These are phyloP conservation scores for Sporobolomyces phaffii DNA, from an alignment of 768 basidiomycete species.

Conservation along the genomic window DNA sequence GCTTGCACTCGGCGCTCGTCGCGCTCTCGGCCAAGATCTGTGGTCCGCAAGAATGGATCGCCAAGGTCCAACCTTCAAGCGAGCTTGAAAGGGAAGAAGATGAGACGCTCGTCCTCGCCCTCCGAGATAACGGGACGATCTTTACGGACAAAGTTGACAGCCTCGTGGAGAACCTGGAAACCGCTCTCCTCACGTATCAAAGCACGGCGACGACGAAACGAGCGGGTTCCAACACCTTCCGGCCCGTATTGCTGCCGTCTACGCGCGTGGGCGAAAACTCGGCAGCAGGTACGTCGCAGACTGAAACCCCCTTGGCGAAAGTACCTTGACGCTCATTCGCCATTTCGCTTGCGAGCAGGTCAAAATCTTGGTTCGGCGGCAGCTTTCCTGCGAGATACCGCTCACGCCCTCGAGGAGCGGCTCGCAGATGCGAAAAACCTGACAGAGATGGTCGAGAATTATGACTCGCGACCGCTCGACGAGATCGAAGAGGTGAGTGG, in stretches of 20 bases:
- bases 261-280: conserved; percentile 18
- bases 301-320: no score
- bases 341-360: conserved; percentile 1
- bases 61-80: conserved; percentile 58
- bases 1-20: conserved; percentile 72
- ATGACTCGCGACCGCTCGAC: conserved; percentile 63
- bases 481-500: conserved; percentile 60
- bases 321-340: no score
- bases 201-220: conserved; percentile 35
- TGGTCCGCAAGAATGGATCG: conserved; percentile 57
- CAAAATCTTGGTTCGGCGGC: conserved; percentile 53
- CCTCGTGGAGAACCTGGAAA: conserved; percentile 36
- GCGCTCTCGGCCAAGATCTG: conserved; percentile 67
- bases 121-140: conserved; percentile 5
- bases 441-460: conserved; percentile 64
- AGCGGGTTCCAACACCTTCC: conserved; percentile 31
- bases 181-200: conserved; percentile 44
- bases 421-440: conserved; percentile 55
- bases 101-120: conserved; percentile 52
- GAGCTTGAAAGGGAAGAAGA: conserved; percentile 62
- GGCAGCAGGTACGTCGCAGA: not conserved
- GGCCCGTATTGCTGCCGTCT: conserved; percentile 32
- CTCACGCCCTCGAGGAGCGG: conserved; percentile 21
- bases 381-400: conserved; percentile 53
- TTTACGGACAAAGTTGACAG: conserved; percentile 26